Percentiles rank a stretch among this genome's conserved stretches.
phyloP scores from a whole-genome alignment of 1,284 basidiomycete genomes.

The Meira nashicola region DNA sequence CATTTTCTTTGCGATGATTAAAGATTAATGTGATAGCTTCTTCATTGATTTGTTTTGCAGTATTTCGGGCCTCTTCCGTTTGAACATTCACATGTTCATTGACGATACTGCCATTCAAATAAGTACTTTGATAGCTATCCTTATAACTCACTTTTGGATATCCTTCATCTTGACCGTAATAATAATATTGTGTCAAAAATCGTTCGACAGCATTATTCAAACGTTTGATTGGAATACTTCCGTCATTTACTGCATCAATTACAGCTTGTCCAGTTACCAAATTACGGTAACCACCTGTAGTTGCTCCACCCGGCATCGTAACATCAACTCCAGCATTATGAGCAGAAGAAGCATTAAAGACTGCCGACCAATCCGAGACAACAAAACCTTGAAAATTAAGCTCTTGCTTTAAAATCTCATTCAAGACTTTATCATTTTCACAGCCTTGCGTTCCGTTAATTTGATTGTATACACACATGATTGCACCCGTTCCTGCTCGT shows the following conservation, averaged over 20 bases:
- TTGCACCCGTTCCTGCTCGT: slow-evolving; percentile 54
- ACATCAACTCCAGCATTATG: slow-evolving; percentile 66
- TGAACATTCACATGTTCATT: slow-evolving; percentile 31
- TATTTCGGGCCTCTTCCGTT: slow-evolving; percentile 22
- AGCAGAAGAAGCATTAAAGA: slow-evolving; percentile 33
- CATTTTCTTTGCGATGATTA: slow-evolving; percentile 57
- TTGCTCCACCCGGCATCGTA: slow-evolving; percentile 54
- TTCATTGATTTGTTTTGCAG: slow-evolving; percentile 30
- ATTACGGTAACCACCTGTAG: slow-evolving; percentile 22
- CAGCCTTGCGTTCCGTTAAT: slow-evolving; percentile 68
- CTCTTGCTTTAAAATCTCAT: slow-evolving; percentile 68
- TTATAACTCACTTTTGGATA: slow-evolving; percentile 29
- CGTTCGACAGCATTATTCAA: slow-evolving; percentile 55
- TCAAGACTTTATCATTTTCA: slow-evolving; percentile 65
- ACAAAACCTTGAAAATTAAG: slow-evolving; percentile 72
- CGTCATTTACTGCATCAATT: slow-evolving; percentile 65
- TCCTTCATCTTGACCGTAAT: slow-evolving; percentile 15
- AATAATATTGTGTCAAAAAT: slow-evolving; percentile 45
- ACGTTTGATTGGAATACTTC: slow-evolving; percentile 64
- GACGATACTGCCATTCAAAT: slow-evolving; percentile 19
- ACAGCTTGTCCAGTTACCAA: slow-evolving; percentile 61
- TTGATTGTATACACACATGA: slow-evolving; percentile 57
- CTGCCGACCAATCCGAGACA: slow-evolving; percentile 50
- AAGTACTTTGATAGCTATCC: neutral
- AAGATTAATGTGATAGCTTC: slow-evolving; percentile 37